Evolutionary conservation across 108 stramenopile species (phyloP).

Genomic region (Cyclotella baltica): DNA sequence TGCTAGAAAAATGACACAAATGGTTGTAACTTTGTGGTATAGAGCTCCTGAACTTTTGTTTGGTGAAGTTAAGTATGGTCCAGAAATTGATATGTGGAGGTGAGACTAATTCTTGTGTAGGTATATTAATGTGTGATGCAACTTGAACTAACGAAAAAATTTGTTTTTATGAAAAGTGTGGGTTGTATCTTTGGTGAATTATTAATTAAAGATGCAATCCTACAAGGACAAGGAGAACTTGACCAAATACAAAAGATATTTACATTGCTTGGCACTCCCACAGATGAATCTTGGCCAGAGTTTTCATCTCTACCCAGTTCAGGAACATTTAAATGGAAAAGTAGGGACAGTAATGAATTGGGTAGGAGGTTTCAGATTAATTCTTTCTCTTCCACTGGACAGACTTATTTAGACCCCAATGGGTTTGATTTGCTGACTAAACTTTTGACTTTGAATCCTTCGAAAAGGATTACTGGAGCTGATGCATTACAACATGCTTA

Average conservation of each 20-base stretch:
- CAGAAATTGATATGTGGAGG: conserved; percentile 94
- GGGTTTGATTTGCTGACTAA: conserved; percentile 88
- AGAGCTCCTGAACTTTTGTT: conserved; percentile 91
- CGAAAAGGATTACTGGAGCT: conserved; percentile 84
- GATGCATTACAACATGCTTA: conserved; percentile 79
- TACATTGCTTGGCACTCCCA: conserved; percentile 87
- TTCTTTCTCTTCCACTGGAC: conserved; percentile 66
- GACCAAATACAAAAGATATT: conserved; percentile 98
- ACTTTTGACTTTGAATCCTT: conserved; percentile 92
- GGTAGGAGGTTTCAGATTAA: conserved; percentile 70
- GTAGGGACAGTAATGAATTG: conserved; percentile 52
- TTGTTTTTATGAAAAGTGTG: conserved; percentile 44
- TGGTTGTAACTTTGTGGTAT: conserved; percentile 95
- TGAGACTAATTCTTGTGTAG: conserved; percentile 7
- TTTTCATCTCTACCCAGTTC: conserved; percentile 74
- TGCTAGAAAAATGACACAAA: conserved; percentile 73
- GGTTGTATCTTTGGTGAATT: conserved; percentile 99
- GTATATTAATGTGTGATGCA: neutral
- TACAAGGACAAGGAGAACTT: conserved; percentile 94
- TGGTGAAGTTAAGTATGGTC: conserved; percentile 84
- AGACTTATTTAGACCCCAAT: conserved; percentile 78
- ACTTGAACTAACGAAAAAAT: neutral
- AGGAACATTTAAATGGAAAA: conserved; percentile 83
- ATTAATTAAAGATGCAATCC: conserved; percentile 85
- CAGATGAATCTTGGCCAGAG: conserved; percentile 81